Evolutionary conservation across 805 yeast species (phyloP).

Genomic region (Lipomyces chichibuensis): DNA sequence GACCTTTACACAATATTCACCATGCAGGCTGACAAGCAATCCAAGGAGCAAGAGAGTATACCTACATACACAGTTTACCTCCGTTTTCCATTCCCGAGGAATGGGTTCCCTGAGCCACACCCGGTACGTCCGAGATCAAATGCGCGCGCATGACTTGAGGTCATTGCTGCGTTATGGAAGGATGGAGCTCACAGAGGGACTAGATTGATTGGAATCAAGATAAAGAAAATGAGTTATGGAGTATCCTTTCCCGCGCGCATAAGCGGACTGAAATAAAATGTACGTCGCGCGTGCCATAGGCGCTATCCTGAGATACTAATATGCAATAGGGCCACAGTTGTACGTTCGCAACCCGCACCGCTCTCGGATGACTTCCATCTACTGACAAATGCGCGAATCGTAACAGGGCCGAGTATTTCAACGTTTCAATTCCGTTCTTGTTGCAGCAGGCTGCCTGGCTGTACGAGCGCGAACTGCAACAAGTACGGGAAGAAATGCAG

Average conservation of each 20-base stretch:
- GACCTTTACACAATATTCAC: background rate
- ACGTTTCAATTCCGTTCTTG: conserved; percentile 46
- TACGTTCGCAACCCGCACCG: conserved; percentile 34
- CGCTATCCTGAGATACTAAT: background rate
- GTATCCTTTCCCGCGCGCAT: conserved; percentile 43
- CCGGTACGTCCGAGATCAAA: conserved; percentile 33
- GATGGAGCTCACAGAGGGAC: background rate
- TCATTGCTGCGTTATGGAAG: background rate
- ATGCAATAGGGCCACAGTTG: conserved; percentile 42
- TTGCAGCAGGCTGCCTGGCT: conserved; percentile 51
- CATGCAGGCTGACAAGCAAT: background rate
- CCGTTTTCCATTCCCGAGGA: conserved; percentile 50
- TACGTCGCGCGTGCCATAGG: conserved; percentile 16
- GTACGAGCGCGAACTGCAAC: conserved; percentile 47
- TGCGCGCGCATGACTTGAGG: background rate
- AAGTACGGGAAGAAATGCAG: conserved; percentile 43
- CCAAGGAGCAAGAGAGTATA: background rate
- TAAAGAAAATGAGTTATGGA: conserved; percentile 45
- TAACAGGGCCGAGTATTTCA: conserved; percentile 43
- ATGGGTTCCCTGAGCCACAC: conserved; percentile 50
- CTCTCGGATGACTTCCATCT: background rate
- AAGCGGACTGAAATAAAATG: conserved; percentile 44
- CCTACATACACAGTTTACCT: conserved; percentile 47
- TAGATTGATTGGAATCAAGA: conserved; percentile 43
- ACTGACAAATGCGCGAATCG: conserved; percentile 35